phyloP scores from a whole-genome alignment of 2,329 filamentous ascomycete genomes.

The Clarireedia sp. region DNA sequence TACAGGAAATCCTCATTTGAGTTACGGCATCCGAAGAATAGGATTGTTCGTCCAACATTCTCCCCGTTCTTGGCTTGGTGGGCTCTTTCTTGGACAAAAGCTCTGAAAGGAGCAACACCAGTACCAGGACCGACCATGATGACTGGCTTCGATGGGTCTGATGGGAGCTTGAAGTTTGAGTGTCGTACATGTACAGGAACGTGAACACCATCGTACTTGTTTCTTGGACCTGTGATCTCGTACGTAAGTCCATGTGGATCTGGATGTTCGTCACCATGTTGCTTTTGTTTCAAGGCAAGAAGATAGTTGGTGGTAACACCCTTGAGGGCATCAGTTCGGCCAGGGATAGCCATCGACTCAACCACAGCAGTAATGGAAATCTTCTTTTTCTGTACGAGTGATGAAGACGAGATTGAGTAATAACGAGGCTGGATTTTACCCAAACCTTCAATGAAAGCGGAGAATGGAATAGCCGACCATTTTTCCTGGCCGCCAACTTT shows the following conservation, averaged over 20 bases:
- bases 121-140: slow-evolving; percentile 97
- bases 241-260: slow-evolving; percentile 81
- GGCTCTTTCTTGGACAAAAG: slow-evolving; percentile 87
- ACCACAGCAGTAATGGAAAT: slow-evolving; percentile 94
- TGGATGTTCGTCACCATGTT: slow-evolving; percentile 77
- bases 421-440: slow-evolving; percentile 95
- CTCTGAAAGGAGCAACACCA: slow-evolving; percentile 92
- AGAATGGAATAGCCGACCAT: slow-evolving; percentile 86
- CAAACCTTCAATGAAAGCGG: slow-evolving; percentile 85
- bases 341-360: slow-evolving; percentile 71
- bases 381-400: slow-evolving; percentile 79
- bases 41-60: slow-evolving; percentile 74
- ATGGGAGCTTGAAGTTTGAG: slow-evolving; percentile 98
- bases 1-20: slow-evolving; percentile 88
- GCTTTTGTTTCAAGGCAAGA: slow-evolving; percentile 89
- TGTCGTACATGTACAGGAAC: slow-evolving; percentile 93
- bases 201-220: slow-evolving; percentile 94
- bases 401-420: slow-evolving; percentile 98
- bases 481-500: slow-evolving; percentile 62
- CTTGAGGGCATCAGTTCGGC: slow-evolving; percentile 70
- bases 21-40: slow-evolving; percentile 95
- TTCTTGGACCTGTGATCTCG: slow-evolving; percentile 78
- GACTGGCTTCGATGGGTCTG: slow-evolving; percentile 85
- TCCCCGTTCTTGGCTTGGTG: slow-evolving; percentile 73
- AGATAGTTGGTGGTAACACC: slow-evolving; percentile 97